Percentiles rank a stretch among this genome's conserved stretches.
Conservation (phyloP, 495 filamentous ascomycete genomes). For the Penicillium arizonense region DNA sequence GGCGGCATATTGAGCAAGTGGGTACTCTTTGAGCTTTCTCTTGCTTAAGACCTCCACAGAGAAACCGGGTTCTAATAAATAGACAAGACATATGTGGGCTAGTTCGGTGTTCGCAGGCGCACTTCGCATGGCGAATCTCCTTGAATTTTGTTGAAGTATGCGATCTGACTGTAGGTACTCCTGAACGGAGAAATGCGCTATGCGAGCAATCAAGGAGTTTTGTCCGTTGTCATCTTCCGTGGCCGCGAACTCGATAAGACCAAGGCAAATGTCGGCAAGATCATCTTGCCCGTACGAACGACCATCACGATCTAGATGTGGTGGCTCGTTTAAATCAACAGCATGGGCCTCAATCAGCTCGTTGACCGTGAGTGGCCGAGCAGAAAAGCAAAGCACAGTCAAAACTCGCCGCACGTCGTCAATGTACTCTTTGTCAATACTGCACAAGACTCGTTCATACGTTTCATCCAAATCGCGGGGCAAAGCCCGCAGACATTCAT, state of each 20-base stretch:
- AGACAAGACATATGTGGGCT: slow-evolving; percentile 29
- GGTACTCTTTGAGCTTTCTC: slow-evolving; percentile 14
- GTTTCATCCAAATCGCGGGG: slow-evolving; percentile 36
- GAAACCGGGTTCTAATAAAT: slow-evolving; percentile 28
- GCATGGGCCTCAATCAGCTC: slow-evolving; percentile 31
- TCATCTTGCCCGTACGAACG: slow-evolving; percentile 20
- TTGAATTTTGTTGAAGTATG: slow-evolving; percentile 22
- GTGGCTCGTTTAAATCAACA: slow-evolving; percentile 19
- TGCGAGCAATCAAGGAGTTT: slow-evolving; percentile 15
- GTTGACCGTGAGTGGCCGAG: slow-evolving; percentile 23
- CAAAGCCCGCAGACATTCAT: slow-evolving; percentile 26
- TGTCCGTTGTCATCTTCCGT: neutral
- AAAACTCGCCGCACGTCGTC: slow-evolving; percentile 28
- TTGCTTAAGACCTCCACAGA: slow-evolving; percentile 4
- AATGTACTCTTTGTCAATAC: slow-evolving; percentile 20
- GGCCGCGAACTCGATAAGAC: slow-evolving; percentile 24
- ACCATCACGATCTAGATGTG: slow-evolving; percentile 20
- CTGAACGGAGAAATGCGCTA: slow-evolving; percentile 41
- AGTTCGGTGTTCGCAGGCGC: slow-evolving; percentile 25
- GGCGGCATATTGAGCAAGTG: slow-evolving; percentile 27
- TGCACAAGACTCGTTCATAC: slow-evolving; percentile 33
- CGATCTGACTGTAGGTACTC: slow-evolving; percentile 41
- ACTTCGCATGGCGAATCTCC: slow-evolving; percentile 18
- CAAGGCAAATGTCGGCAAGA: slow-evolving; percentile 28
- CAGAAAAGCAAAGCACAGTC: slow-evolving; percentile 30